Evolutionary conservation across 1,139 yeast genomes (phyloP).

Genomic region (Geotrichum australiense): DNA sequence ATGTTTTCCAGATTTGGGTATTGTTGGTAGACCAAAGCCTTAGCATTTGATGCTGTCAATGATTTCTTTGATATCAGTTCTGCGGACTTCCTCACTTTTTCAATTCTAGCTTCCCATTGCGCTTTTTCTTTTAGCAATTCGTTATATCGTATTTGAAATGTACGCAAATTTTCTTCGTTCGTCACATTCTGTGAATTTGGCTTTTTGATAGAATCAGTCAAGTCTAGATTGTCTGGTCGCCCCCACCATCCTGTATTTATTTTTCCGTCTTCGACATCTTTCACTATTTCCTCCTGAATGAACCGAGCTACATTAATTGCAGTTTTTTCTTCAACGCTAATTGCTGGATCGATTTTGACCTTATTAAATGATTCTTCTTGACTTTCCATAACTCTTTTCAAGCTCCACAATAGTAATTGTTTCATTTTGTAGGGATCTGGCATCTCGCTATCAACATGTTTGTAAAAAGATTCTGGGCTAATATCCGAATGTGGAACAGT

Average conservation of each 20-base stretch:
- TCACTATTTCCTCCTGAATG: conserved; percentile 56
- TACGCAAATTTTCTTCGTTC: conserved; percentile 42
- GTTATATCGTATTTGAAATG: conserved; percentile 41
- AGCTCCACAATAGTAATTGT: conserved; percentile 64
- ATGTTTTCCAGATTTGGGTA: conserved; percentile 6
- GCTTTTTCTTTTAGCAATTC: conserved; percentile 43
- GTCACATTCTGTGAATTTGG: conserved; percentile 56
- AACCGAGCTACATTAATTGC: conserved; percentile 44
- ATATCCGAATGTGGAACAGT: conserved; percentile 66
- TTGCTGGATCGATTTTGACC: conserved; percentile 24
- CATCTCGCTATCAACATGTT: conserved; percentile 51
- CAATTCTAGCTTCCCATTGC: conserved; percentile 40
- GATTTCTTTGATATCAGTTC: conserved; percentile 1
- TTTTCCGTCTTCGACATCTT: conserved; percentile 52
- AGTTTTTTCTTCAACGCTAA: conserved; percentile 26
- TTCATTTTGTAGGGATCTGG: conserved; percentile 73
- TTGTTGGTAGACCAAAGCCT: background rate
- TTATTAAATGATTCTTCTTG: conserved; percentile 31
- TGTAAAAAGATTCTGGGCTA: conserved; percentile 50
- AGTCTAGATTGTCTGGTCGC: conserved; percentile 27
- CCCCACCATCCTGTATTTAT: conserved; percentile 65
- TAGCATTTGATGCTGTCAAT: background rate
- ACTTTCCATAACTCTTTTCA: conserved; percentile 44
- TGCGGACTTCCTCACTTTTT: conserved; percentile 8
- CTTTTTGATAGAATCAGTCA: conserved; percentile 29